phyloP scores from a whole-genome alignment of 2,329 filamentous ascomycete species.

The Cryphonectria naterciae region DNA sequence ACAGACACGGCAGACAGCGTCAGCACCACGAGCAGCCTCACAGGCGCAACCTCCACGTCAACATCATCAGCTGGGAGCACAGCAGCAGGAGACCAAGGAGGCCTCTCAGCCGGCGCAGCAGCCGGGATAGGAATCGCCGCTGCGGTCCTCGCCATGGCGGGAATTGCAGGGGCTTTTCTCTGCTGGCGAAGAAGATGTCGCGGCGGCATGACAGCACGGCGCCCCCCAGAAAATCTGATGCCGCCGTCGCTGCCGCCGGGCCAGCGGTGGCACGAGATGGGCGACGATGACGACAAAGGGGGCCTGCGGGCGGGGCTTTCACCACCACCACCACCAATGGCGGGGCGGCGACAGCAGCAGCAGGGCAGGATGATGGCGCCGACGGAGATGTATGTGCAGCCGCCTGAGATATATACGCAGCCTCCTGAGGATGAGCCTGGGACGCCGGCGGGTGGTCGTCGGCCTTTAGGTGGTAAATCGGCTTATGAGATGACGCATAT shows the following conservation, averaged over 20 bases:
- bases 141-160: not conserved
- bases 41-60: not conserved
- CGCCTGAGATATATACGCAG: not conserved
- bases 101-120: not conserved
- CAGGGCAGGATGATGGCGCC: not conserved
- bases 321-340: not conserved
- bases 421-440: not conserved
- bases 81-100: not conserved
- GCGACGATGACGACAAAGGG: not conserved
- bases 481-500: not conserved
- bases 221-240: not conserved
- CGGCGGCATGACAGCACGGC: too few relatives aligned
- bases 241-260: not conserved
- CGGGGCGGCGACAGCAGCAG: too few relatives aligned
- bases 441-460: not conserved
- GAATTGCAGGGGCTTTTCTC: not conserved
- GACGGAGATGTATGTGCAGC: not conserved
- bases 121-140: slow-evolving; percentile 1
- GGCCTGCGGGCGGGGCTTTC: not conserved
- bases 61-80: not conserved
- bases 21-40: not conserved
- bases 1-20: not conserved
- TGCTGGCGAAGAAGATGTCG: not conserved
- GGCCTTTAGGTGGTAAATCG: not conserved
- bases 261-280: not conserved